Evolutionary conservation across 139 green algal species (phyloP).

Genomic region (Chlorella vulgaris): DNA sequence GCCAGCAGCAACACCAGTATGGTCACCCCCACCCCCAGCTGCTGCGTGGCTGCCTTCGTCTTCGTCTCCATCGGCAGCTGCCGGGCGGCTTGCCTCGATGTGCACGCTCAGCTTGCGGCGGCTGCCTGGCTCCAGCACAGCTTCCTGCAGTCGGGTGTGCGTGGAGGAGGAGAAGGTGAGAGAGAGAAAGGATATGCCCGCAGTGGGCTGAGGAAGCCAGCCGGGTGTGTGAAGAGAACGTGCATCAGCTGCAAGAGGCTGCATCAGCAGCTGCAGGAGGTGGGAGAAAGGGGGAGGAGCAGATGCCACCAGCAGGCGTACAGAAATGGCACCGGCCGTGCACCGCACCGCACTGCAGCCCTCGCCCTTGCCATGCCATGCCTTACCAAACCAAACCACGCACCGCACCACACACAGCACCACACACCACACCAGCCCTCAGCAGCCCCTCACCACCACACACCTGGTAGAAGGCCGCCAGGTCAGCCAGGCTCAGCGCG

Average conservation of each 20-base stretch:
- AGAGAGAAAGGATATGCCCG: too few species aligned
- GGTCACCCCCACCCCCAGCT: neutral
- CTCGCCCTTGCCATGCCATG: neutral
- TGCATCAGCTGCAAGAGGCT: too few species aligned
- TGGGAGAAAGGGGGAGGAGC: too few species aligned
- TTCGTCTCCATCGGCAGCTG: neutral
- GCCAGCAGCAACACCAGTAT: neutral
- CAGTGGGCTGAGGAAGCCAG: neutral
- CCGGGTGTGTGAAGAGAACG: neutral
- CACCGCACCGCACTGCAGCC: neutral
- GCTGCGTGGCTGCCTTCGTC: neutral
- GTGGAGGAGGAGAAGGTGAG: too few species aligned
- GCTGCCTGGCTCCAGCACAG: constrained; percentile 16
- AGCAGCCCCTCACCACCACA: constrained; percentile 26
- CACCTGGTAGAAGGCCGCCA: constrained; percentile 60
- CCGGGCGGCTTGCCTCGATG: constrained; percentile 14
- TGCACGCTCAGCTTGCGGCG: constrained; percentile 57
- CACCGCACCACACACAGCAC: neutral
- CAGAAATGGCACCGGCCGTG: neutral
- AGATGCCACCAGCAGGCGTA: too few species aligned
- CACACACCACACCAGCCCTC: neutral
- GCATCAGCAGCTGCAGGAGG: too few species aligned
- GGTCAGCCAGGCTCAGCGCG: constrained; percentile 55
- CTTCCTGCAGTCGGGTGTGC: constrained; percentile 22
- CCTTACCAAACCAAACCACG: neutral